phyloP scores from a whole-genome alignment of 352 stramenopile species.

The Thraustochytrium striatum region DNA sequence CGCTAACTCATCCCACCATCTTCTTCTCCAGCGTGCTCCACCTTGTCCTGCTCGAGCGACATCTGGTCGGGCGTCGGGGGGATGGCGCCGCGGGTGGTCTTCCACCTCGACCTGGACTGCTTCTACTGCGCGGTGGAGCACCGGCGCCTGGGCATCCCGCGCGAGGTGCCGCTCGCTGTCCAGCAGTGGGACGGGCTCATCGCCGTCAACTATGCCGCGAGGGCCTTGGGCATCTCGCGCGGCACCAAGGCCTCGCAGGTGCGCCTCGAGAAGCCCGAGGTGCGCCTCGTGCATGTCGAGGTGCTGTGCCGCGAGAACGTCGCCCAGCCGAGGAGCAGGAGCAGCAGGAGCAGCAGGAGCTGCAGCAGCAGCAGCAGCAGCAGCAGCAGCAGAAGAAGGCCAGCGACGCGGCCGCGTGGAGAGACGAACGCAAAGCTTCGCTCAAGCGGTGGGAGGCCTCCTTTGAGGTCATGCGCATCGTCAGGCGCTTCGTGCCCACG shows the following conservation, averaged over 20 bases:
- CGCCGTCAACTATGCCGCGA: conserved; percentile 48
- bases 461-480: conserved; percentile 47
- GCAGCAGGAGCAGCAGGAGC: background rate
- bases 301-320: background rate
- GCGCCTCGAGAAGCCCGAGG: conserved; percentile 32
- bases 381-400: background rate
- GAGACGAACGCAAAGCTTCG: conserved; percentile 40
- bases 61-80: too few relatives aligned
- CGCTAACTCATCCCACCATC: too few relatives aligned
- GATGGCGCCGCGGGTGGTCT: conserved; percentile 34
- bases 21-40: too few relatives aligned
- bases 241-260: conserved; percentile 44
- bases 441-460: conserved; percentile 43
- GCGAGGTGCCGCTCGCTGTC: conserved; percentile 19
- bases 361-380: background rate
- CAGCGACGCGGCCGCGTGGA: background rate
- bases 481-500: conserved; percentile 16
- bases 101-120: conserved; percentile 52
- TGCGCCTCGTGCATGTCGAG: conserved; percentile 48
- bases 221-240: conserved; percentile 27
- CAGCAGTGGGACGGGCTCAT: conserved; percentile 49
- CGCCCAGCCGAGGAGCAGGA: too few relatives aligned
- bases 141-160: conserved; percentile 29
- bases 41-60: too few relatives aligned
- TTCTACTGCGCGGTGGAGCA: conserved; percentile 51